Evolutionary conservation across 169 alveolate genomes (phyloP).

Genomic region (Babesia gibsoni): DNA sequence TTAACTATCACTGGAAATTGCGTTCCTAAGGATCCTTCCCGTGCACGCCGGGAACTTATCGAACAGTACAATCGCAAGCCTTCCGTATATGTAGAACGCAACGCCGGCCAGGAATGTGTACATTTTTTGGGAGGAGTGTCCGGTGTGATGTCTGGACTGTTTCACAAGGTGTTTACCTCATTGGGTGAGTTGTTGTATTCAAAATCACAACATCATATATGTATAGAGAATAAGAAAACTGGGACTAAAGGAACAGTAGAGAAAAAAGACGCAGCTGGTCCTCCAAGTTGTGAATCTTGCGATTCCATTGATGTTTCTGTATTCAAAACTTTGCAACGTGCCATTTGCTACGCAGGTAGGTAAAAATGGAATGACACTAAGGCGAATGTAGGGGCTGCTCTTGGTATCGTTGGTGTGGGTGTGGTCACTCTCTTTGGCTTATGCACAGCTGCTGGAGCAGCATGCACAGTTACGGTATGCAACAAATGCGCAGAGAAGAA

Average conservation of each 20-base stretch:
- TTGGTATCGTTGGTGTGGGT: constrained; percentile 41
- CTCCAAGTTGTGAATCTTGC: constrained; percentile 5
- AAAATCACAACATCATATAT: neutral
- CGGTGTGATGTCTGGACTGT: neutral
- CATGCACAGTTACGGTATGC: constrained; percentile 37
- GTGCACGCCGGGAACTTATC: constrained; percentile 13
- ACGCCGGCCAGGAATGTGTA: neutral
- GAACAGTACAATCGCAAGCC: constrained; percentile 40
- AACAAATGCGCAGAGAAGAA: constrained; percentile 25
- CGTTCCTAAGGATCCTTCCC: constrained; percentile 1
- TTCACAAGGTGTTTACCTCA: neutral
- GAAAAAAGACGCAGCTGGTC: neutral
- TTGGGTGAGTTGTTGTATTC: constrained; percentile 2
- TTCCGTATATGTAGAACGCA: constrained; percentile 13
- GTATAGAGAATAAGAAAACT: neutral
- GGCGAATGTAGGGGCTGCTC: constrained; percentile 26
- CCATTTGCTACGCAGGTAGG: constrained; percentile 34
- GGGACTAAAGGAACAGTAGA: neutral
- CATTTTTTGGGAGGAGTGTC: neutral
- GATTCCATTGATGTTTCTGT: constrained; percentile 27
- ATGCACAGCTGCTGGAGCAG: constrained; percentile 44
- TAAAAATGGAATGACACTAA: neutral
- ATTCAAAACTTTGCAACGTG: constrained; percentile 22
- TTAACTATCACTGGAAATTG: neutral
- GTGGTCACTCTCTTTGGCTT: constrained; percentile 26